Base-by-base conservation (phyloP, 129 eudicot species). In the Sambucus nigra region DNA sequence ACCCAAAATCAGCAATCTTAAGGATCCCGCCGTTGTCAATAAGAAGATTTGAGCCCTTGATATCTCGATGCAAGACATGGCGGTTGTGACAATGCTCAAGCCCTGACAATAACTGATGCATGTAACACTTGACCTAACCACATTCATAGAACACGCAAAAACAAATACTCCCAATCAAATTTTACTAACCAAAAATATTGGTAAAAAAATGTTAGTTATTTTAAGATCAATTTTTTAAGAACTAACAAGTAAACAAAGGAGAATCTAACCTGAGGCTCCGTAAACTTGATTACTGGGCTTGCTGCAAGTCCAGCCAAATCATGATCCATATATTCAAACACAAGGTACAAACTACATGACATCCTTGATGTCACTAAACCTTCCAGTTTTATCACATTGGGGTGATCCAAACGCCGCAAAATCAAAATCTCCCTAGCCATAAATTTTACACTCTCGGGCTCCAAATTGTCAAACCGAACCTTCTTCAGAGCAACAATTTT, bases 81-180 rank as follows among this genome's bases (percentile, higher is more conserved):
- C 88, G 86, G 50, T 81, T 81, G 55, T 89, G 97, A 78, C 95
- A 89, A 56, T 89, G 95, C 69, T 89, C 93, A 69, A 89, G 95
- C 4, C 97, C 97, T 33, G 97, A 81, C 38, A 89, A 63, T 33
- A 89, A 64, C 60, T 89, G 97, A 57, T 84, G 74, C 93, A 89
- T 89, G 70, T 75, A 89, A 78, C 97, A 89, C 72, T 89, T 89
- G 29, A 89, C 95, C 97, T 89, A 53, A 52, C 51, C 45, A 53
- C 75, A 51, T 50, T 55, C 63, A 2, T 1, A 35, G 13, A 0
- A 13, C 7, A 10, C 61, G 46, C 50, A 47, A 46, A 33, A 31
- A 64, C 60, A 9, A 32, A 48, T 47, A 13, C 49, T 17, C 29
- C 21, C 19, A 3, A 57, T 33, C 24, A 42, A 64, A 5, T 28